Evolutionary conservation across 108 stramenopile species (phyloP), one percentile per base, ranked within the genome.

Genomic region (Phaeodactylum tricornutum): DNA sequence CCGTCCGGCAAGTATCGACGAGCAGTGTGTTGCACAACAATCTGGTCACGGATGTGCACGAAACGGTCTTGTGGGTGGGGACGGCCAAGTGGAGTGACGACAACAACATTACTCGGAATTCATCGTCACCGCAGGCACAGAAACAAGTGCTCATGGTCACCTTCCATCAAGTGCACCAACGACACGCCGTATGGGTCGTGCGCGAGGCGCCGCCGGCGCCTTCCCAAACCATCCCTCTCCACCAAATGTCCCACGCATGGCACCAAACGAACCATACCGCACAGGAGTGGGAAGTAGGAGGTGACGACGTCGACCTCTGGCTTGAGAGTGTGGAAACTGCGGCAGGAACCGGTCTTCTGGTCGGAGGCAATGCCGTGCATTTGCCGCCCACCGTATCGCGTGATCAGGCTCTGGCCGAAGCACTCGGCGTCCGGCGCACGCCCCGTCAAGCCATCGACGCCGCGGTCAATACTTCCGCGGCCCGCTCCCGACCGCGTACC

Each of bases 11-110:
- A 21, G 44, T 40, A 15, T 16, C 46, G 9, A 36, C 29, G 4
- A 22, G 29, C 12, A n/a, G 11, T 3, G 34, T 29, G 3, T 27
- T 12, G 15, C 6, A 39, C 2, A 9, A 26, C 30, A 32, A 32
- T 36, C 28, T 51, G 11, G 57, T 76, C 19, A 55, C 68, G 0
- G 67, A 83, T 58, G 74, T 71, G 7, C 52, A 54, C 29, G 88
- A 90, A 59, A 67, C 63, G 38, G 46, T 85, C 21, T 41, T 85
- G 4, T 79, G 60, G 42, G 71, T 79, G 20, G 79, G 69, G 19
- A 48, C 44, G 0, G 47, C 74, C 14, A 45, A 61, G 17, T 77
- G 63, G 63, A 15, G 30, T 31, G 12, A 43, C 25, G 57, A 44
- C 40, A 55, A 57, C 9, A 31, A 41, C 17, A 29, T 14, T 7